Evolutionary conservation across 169 alveolate species (phyloP).

Genomic region (Plasmodium falciparum): DNA sequence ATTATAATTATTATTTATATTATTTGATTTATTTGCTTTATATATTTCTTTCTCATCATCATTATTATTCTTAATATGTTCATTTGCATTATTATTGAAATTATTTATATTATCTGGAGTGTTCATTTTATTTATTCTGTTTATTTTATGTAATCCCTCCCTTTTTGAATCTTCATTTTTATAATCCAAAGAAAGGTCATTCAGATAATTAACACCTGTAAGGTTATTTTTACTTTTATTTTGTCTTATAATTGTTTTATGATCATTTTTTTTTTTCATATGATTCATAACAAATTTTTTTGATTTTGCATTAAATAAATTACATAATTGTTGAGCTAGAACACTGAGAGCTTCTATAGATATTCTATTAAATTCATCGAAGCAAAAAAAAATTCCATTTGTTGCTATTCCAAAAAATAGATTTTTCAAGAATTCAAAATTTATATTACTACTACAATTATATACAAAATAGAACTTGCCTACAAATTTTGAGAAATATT

Average conservation of each 20-base stretch:
- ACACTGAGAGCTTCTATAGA: constrained; percentile 97
- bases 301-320: constrained; percentile 65
- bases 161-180: neutral
- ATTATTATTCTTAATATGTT: neutral
- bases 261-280: neutral
- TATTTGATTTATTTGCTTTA: constrained; percentile 6
- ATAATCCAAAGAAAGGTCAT: neutral
- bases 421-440: constrained; percentile 97
- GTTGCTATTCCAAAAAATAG: constrained; percentile 95
- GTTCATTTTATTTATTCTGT: neutral
- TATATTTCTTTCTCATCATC: neutral
- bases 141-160: neutral
- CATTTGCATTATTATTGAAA: neutral
- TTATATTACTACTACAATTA: constrained; percentile 98
- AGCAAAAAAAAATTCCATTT: constrained; percentile 99
- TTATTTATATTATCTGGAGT: neutral
- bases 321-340: constrained; percentile 91
- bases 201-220: neutral
- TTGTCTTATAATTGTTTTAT: neutral
- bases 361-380: constrained; percentile 98
- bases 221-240: neutral
- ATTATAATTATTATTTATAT: neutral
- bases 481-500: constrained; percentile 96
- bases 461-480: constrained; percentile 98
- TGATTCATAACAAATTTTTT: constrained; percentile 31